phyloP scores from a whole-genome alignment of 805 yeast species.

The Sungouiozyma intestinalis region DNA sequence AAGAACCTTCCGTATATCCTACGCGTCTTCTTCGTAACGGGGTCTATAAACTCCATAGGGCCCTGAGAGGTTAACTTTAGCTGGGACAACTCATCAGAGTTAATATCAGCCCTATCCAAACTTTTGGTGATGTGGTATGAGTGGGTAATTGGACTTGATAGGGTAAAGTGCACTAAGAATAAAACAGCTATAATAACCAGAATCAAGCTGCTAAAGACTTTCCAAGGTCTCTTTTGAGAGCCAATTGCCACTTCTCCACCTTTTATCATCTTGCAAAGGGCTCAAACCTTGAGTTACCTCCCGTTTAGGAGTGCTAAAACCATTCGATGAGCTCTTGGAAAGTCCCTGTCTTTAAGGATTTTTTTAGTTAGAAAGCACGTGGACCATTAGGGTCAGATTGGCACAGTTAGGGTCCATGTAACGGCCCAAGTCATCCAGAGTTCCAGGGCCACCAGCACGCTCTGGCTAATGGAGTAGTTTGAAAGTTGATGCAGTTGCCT shows the following conservation, averaged over 20 bases:
- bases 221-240: not conserved
- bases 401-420: not conserved
- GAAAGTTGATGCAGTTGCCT: too few relatives aligned
- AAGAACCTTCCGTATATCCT: conserved; percentile 62
- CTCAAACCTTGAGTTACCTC: too few relatives aligned
- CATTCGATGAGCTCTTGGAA: not conserved
- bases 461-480: too few relatives aligned
- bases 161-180: not conserved
- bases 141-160: not conserved
- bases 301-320: too few relatives aligned
- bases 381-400: not conserved
- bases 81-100: conserved; percentile 1
- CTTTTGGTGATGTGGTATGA: not conserved
- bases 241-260: not conserved
- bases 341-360: not conserved
- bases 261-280: not conserved
- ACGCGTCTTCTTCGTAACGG: conserved; percentile 9
- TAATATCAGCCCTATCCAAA: not conserved
- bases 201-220: not conserved
- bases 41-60: conserved; percentile 24
- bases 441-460: too few relatives aligned
- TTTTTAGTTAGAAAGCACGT: too few relatives aligned
- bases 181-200: not conserved
- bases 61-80: conserved; percentile 35
- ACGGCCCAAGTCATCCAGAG: too few relatives aligned